Evolutionary conservation across 371 early-diverging fungal species (phyloP).

Genomic region (Rhizopus sp.): DNA sequence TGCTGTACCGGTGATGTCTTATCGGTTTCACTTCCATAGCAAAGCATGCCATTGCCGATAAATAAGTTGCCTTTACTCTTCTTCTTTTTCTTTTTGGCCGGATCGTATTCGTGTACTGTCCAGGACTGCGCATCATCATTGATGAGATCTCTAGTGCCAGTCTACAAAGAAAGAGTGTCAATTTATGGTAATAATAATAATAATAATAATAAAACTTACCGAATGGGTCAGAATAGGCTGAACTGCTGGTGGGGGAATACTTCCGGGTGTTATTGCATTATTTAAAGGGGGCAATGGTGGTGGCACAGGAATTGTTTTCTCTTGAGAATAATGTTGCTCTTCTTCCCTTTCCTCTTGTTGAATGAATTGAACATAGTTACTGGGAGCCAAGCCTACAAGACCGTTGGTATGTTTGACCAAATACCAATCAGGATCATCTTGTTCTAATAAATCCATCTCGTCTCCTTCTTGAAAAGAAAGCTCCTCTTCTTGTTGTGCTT

Average conservation of each 20-base stretch:
- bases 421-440: constrained; percentile 83
- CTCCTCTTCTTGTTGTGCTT: constrained; percentile 78
- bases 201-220: too few species aligned
- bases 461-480: constrained; percentile 77
- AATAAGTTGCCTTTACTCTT: constrained; percentile 72
- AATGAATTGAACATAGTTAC: constrained; percentile 69
- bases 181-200: not conserved
- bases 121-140: constrained; percentile 45
- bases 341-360: constrained; percentile 11
- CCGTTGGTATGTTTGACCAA: constrained; percentile 61
- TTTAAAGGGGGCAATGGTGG: not conserved
- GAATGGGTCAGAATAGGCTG: constrained; percentile 29
- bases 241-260: constrained; percentile 9
- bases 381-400: constrained; percentile 73
- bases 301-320: constrained; percentile 13
- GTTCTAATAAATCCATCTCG: constrained; percentile 67
- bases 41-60: constrained; percentile 68
- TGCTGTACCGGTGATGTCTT: constrained; percentile 71
- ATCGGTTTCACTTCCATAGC: constrained; percentile 73
- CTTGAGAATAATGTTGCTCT: constrained; percentile 5
- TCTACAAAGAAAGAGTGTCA: constrained; percentile 9
- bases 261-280: not conserved
- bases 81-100: constrained; percentile 77
- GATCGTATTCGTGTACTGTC: constrained; percentile 59
- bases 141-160: constrained; percentile 25